phyloP scores from a whole-genome alignment of 495 filamentous ascomycete species.

The Durotheca rogersii region DNA sequence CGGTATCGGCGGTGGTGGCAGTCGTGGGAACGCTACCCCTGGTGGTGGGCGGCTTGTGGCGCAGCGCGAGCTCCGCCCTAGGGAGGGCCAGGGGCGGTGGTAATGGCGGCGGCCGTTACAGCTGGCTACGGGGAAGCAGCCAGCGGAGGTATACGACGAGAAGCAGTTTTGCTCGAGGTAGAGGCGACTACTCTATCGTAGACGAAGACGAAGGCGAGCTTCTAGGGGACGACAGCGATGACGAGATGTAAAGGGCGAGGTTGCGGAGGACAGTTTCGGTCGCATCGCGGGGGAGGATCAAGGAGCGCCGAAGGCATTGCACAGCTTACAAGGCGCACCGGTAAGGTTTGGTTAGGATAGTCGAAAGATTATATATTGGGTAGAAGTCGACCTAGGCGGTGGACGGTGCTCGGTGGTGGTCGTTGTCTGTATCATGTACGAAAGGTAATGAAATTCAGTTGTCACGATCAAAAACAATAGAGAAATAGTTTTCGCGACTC shows the following conservation, averaged over 20 bases:
- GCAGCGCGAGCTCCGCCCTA: constrained; percentile 51
- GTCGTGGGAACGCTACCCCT: constrained; percentile 74
- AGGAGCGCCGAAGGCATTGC: constrained; percentile 17
- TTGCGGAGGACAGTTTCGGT: background rate
- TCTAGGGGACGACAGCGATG: constrained; percentile 89
- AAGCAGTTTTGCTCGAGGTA: constrained; percentile 78
- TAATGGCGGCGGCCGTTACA: constrained; percentile 41
- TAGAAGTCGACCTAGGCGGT: too few relatives aligned
- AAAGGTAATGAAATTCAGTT: too few relatives aligned
- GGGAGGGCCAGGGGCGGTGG: constrained; percentile 44
- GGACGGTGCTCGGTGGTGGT: too few relatives aligned
- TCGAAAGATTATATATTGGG: too few relatives aligned
- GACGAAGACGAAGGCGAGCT: constrained; percentile 93
- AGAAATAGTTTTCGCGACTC: constrained; percentile 6
- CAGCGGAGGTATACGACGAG: constrained; percentile 74
- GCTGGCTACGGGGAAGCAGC: constrained; percentile 49
- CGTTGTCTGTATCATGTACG: constrained; percentile 10
- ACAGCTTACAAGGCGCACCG: constrained; percentile 24
- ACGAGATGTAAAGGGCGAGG: constrained; percentile 61
- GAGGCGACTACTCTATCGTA: constrained; percentile 81
- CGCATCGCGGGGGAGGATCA: background rate
- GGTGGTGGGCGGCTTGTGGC: constrained; percentile 65
- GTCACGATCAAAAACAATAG: too few relatives aligned
- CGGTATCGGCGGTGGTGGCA: constrained; percentile 74
- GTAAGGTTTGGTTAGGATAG: constrained; percentile 17